Evolutionary conservation across 495 filamentous ascomycete genomes (phyloP).

Genomic region (Staphylotrichum longicolle): DNA sequence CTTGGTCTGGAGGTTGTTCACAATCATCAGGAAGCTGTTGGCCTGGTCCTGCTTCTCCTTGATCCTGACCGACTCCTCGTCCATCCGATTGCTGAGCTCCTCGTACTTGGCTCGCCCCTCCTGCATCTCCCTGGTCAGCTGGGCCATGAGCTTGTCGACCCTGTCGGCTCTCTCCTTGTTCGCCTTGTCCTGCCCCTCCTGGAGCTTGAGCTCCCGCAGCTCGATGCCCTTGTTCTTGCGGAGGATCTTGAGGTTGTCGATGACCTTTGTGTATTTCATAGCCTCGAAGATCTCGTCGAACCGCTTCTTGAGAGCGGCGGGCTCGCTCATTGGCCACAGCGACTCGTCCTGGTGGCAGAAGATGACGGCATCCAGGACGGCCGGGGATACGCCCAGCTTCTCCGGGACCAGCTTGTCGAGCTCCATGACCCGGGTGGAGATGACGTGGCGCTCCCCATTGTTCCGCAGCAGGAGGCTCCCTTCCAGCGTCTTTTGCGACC

Average conservation of each 20-base stretch:
- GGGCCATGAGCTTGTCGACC: slow-evolving; percentile 59
- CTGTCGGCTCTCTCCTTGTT: slow-evolving; percentile 82
- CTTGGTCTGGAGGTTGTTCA: slow-evolving; percentile 69
- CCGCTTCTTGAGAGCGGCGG: slow-evolving; percentile 75
- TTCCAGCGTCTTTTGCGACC: slow-evolving; percentile 76
- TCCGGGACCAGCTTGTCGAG: slow-evolving; percentile 80
- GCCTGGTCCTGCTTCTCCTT: slow-evolving; percentile 44
- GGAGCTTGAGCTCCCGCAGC: slow-evolving; percentile 64
- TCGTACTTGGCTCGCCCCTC: slow-evolving; percentile 56
- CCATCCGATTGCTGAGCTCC: slow-evolving; percentile 50
- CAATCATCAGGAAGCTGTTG: slow-evolving; percentile 47
- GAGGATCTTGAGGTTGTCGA: slow-evolving; percentile 84
- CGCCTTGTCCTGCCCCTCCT: slow-evolving; percentile 72
- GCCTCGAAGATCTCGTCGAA: slow-evolving; percentile 99
- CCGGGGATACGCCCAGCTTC: slow-evolving; percentile 84
- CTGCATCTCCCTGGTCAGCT: slow-evolving; percentile 73
- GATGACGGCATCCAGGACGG: slow-evolving; percentile 89
- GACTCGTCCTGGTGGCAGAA: slow-evolving; percentile 99
- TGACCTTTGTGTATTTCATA: slow-evolving; percentile 92
- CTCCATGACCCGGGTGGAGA: slow-evolving; percentile 76
- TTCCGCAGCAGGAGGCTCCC: slow-evolving; percentile 68
- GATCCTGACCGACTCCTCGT: slow-evolving; percentile 42
- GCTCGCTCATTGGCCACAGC: slow-evolving; percentile 95
- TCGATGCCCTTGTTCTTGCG: slow-evolving; percentile 80
- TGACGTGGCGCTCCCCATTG: slow-evolving; percentile 72